These are phyloP conservation scores for Pseudogymnoascus sp. DNA, from an alignment of 2,329 filamentous ascomycete genomes.

Conservation along the genomic window DNA sequence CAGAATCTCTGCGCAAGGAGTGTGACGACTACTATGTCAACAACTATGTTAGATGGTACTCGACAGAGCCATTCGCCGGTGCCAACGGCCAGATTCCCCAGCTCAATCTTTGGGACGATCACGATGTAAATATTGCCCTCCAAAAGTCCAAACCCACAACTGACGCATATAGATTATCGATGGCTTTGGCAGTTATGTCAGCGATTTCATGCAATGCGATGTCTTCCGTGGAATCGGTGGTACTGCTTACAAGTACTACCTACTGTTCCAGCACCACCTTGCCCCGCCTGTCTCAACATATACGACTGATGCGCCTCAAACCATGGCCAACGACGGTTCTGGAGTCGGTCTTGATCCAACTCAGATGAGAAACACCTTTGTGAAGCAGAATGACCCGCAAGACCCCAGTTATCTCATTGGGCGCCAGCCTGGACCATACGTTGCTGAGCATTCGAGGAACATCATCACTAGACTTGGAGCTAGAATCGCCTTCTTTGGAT, in stretches of 20 bases:
- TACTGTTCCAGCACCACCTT: conserved; percentile 94
- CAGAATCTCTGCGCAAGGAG: conserved; percentile 67
- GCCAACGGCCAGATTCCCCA: conserved; percentile 90
- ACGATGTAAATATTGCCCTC: conserved; percentile 60
- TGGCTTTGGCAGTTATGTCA: conserved; percentile 87
- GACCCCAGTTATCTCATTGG: conserved; percentile 62
- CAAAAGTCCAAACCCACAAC: conserved; percentile 14
- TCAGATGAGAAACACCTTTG: conserved; percentile 68
- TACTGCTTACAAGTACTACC: conserved; percentile 93
- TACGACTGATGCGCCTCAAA: conserved; percentile 58
- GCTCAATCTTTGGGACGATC: conserved; percentile 97
- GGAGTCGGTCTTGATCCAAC: conserved; percentile 53
- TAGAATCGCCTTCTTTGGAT: conserved; percentile 73
- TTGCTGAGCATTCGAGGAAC: conserved; percentile 78
- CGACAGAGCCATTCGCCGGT: conserved; percentile 72
- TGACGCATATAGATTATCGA: conserved; percentile 60
- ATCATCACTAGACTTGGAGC: conserved; percentile 78
- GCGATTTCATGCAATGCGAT: conserved; percentile 86
- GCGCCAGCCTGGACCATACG: conserved; percentile 66
- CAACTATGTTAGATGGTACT: conserved; percentile 80
- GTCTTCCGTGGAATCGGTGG: conserved; percentile 90
- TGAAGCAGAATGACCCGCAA: conserved; percentile 50
- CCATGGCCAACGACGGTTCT: conserved; percentile 49
- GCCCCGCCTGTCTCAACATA: conserved; percentile 79
- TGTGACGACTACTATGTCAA: conserved; percentile 88